Base-by-base conservation (phyloP, 2,329 filamentous ascomycete species). In the Elsinoe perseae region DNA sequence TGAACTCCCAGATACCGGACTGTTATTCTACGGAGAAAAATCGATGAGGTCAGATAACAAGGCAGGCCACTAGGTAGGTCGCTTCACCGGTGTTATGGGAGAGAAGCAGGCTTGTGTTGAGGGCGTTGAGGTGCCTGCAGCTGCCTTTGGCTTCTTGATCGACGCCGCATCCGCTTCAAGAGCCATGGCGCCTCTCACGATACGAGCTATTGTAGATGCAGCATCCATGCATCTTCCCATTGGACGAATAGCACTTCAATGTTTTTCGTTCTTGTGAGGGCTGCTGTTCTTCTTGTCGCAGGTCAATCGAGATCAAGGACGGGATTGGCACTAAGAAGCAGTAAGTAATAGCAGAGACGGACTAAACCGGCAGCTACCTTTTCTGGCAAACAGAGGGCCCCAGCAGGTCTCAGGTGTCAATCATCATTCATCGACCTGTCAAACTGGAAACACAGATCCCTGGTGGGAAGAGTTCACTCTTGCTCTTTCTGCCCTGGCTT, bases 111-210 rank as follows among this genome's bases (percentile, higher is more conserved):
- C 36, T 40, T 20, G 36, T 40, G 28, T 40, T 20, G 36, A n/a
- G 36, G 6, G 36, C 42, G 42, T 46, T 46, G 42, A 25, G 42
- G 4, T 46, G 42, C 28, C 28, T 12, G 5, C 28, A 6, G 28
- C 28, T 30, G 28, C 25, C 27, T 18, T 50, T 32, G 25, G 18
- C 8, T 28, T 32, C 27, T 36, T 36, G 46, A 50, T 50, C 46
- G 46, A 36, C 46, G 46, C 46, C 46, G 46, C 46, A 28, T 14
- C 27, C 46, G 21, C 27, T 12, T 36, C 28, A 50, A 50, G 46
- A 50, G 46, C 46, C 46, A 50, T 34, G 46, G 46, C 46, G 46
- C 46, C 25, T 34, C 46, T 34, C 16, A 36, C 44, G 46, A 50
- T 50, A 50, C 46, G 46, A 50, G 46, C 34, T 21, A 25, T 16